Evolutionary conservation across 2,329 filamentous ascomycete genomes (phyloP), one percentile per base, ranked within the genome.

Genomic region (Diplodia mutila): DNA sequence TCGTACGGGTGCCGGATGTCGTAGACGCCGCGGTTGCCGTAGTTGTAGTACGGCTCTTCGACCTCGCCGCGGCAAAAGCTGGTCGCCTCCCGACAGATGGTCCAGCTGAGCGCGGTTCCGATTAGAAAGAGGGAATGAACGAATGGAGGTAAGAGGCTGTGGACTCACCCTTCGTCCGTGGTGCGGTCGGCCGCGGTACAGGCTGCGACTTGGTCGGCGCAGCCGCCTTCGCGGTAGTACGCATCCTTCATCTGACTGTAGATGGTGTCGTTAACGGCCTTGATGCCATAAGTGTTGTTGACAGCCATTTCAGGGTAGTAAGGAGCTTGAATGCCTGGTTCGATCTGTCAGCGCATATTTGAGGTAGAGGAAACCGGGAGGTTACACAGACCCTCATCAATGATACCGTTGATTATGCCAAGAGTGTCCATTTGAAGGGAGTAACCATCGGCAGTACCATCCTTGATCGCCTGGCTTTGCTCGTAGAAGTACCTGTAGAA

Each of bases 401-500:
- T 51, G 29, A 63, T 63, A 21, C 59, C 85, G 68, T 87, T 87
- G 51, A 86, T 83, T 66, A 87, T 83, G 0, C 84, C 84, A 2
- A 87, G 73, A 0, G 84, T 85, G 67, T 86, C 84, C 67, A 87
- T 85, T 34, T 83, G 77, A 3, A 87, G 80, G 51, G 82, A 75
- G 2, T 85, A 80, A 16, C 85, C 85, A 1, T 80, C 72, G 11
- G 76, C 69, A 0, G 75, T 79, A 5, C 84, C 84, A 53, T 83
- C 83, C 42, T 76, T 72, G 69, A 87, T 86, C 42, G 80, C 79
- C 66, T 83, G 74, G 66, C 87, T 87, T 69, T 87, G 83, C 54
- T 86, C 77, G 67, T 86, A 83, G 75, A 87, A 87, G 71, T 86
- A 82, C 67, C 84, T 82, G 77, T 83, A 87, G 75, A 87, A 87